Evolutionary conservation across 768 basidiomycete genomes (phyloP), one percentile per base, ranked within the genome.

Genomic region (Omphalotus guepiniiformis): DNA sequence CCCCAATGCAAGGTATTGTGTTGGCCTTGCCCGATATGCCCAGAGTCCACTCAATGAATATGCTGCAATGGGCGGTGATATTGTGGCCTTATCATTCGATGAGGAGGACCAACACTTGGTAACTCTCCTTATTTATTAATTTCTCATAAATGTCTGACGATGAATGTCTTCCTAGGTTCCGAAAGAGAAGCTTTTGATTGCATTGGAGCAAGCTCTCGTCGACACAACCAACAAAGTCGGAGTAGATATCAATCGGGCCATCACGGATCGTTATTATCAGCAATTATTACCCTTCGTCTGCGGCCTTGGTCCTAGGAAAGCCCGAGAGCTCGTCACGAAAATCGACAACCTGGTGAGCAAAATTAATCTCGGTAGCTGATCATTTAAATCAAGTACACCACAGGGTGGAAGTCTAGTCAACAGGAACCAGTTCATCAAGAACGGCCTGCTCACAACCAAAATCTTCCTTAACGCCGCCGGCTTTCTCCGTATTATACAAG

Each of bases 31-130:
- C 30, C 83, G 96, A 48, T 98, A 93, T 58, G 75, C 80, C 4
- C 96, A 98, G 67, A 95, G 83, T 59, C 96, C 96, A 2, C 65
- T 98, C 56, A 95, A 91, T 59, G 96, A 98, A 63, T 94, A 89
- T 61, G 88, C 90, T 15, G 91, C 94, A 1, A 70, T 98, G 30
- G 95, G 94, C 2, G 53, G 76, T 9, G 92, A 96, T 64, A 82
- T 98, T 41, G 70, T 81, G 2, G 84, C 91, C 4, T 81, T 98
- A 47, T 78, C 84, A 0, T 88, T 93, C 52, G 84, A 90, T 51
- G 83, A 92, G 21, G 83, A 93, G 40, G 80, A 82, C 55, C 96
- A 98, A 60, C 85, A 91, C 56, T 64, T 95, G 56, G 93, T 93
- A 53, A 58, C 78, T 63, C 34, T 15, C 36, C 29, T 34, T 26